Conservation (phyloP, 139 green algal genomes). For the Limnomonas spitsbergensis region DNA sequence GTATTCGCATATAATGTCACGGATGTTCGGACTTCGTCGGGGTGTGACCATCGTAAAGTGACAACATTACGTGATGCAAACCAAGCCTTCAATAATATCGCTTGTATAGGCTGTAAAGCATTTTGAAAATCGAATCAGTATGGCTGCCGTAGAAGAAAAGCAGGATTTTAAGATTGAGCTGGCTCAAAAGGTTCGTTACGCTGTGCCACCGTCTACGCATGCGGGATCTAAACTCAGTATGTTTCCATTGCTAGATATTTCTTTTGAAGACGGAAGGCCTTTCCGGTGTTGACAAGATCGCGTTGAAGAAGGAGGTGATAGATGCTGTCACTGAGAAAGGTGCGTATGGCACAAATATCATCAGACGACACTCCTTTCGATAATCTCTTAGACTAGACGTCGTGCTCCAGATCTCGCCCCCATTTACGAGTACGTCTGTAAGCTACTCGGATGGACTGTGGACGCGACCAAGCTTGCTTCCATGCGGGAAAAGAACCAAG, state of each 20-base stretch:
- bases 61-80: no score
- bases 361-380: no score
- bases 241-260: conserved; percentile 18
- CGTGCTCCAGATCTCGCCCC: conserved; percentile 61
- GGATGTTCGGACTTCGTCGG: no score
- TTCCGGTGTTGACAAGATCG: conserved; percentile 1
- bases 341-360: conserved; percentile 44
- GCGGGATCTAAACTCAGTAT: background rate
- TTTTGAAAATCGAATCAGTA: no score
- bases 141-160: conserved; percentile 23
- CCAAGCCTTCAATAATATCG: no score
- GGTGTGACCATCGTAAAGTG: no score
- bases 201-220: background rate
- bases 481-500: conserved; percentile 65
- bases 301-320: conserved; percentile 41
- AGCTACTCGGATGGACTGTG: conserved; percentile 56
- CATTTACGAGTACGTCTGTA: conserved; percentile 73
- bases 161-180: conserved; percentile 30
- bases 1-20: no score
- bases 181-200: conserved; percentile 27
- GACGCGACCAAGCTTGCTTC: conserved; percentile 48
- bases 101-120: no score
- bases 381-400: no score
- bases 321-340: conserved; percentile 35
- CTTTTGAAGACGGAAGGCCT: conserved; percentile 26